Evolutionary conservation across 768 basidiomycete genomes (phyloP).

Genomic region (Lactarius psammicola): DNA sequence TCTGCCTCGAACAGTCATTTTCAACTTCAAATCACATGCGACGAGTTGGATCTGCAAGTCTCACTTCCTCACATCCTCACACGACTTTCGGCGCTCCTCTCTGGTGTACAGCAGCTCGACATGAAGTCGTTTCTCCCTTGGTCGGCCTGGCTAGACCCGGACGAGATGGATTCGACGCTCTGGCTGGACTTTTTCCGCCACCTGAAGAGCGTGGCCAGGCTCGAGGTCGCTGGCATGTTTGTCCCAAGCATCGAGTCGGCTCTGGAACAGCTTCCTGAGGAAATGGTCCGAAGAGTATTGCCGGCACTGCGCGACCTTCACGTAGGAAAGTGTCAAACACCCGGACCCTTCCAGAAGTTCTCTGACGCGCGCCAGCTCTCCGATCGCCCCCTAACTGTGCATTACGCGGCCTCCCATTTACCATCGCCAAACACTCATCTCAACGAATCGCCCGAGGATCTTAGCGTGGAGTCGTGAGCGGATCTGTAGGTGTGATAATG

Average conservation of each 20-base stretch:
- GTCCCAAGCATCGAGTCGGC: not conserved
- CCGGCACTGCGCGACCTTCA: conserved; percentile 1
- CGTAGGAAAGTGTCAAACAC: not conserved
- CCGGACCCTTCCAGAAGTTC: not conserved
- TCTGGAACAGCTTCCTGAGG: not conserved
- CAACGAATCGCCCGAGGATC: not conserved
- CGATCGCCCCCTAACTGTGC: not conserved
- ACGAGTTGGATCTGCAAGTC: not conserved
- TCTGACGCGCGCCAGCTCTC: not conserved
- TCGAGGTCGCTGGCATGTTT: not conserved
- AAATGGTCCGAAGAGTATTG: not conserved
- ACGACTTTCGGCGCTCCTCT: not conserved
- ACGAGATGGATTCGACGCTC: not conserved
- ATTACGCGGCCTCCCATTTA: not conserved
- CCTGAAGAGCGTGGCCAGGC: not conserved
- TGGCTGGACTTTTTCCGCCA: not conserved
- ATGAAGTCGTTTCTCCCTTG: not conserved
- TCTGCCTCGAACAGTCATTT: not conserved
- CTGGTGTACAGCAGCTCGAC: not conserved
- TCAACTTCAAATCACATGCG: not conserved
- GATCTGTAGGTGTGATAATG: no score
- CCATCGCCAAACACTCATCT: not conserved
- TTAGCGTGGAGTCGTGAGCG: no score
- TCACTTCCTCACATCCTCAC: not conserved
- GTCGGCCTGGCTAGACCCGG: not conserved